Evolutionary conservation across 2,329 filamentous ascomycete species (phyloP).

Genomic region (Cytospora piceae): DNA sequence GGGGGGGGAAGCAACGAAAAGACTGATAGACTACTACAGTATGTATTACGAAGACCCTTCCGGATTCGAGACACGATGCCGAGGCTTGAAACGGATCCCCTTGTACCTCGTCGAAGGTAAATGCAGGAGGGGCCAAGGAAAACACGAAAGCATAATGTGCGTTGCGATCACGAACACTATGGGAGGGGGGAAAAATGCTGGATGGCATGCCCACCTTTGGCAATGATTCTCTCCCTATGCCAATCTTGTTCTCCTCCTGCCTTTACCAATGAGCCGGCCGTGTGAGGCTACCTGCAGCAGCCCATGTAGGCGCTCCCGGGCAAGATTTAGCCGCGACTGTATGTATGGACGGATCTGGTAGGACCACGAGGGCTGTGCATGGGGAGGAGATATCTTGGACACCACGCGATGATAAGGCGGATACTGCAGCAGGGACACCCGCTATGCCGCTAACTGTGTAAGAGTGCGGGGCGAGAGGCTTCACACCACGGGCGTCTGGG

Average conservation of each 20-base stretch:
- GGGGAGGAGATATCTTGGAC: background rate
- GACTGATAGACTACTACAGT: background rate
- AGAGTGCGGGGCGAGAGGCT: background rate
- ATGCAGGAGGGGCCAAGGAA: background rate
- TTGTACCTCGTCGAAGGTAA: background rate
- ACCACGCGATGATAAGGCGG: background rate
- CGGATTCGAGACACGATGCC: background rate
- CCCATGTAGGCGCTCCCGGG: background rate
- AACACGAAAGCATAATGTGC: background rate
- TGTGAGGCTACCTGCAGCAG: background rate
- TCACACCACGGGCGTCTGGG: background rate
- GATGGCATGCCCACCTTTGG: background rate
- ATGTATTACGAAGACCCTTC: background rate
- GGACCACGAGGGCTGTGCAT: background rate
- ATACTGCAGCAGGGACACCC: background rate
- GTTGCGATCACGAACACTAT: background rate
- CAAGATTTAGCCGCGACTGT: background rate
- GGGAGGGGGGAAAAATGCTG: no score
- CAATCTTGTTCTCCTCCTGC: background rate
- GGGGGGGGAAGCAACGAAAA: background rate
- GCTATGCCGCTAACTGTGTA: background rate
- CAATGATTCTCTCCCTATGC: background rate
- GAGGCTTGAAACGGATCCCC: conserved; percentile 2
- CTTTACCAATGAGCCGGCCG: background rate
- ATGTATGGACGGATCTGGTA: background rate